Evolutionary conservation across 495 filamentous ascomycete genomes (phyloP).

Genomic region (Immersiella caudata): DNA sequence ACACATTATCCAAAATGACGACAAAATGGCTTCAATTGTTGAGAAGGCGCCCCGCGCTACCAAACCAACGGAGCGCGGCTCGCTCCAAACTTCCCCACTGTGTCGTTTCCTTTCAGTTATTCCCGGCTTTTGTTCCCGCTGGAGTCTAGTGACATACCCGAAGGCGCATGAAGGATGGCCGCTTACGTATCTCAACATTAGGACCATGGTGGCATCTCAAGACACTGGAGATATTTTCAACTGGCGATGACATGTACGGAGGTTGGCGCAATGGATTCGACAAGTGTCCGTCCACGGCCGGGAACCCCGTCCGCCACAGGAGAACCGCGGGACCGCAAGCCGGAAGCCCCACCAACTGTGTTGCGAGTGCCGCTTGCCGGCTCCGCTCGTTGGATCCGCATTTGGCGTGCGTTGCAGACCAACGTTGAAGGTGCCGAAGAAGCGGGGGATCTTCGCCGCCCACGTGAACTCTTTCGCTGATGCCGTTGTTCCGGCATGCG

Average conservation of each 20-base stretch:
- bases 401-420: constrained; percentile 13
- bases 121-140: background rate
- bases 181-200: background rate
- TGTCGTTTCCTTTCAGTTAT: background rate
- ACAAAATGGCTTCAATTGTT: background rate
- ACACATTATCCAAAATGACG: background rate
- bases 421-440: constrained; percentile 15
- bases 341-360: background rate
- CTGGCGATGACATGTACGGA: background rate
- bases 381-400: constrained; percentile 15
- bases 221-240: background rate
- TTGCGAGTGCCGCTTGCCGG: background rate
- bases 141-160: background rate
- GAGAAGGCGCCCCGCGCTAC: too few species aligned
- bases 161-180: background rate
- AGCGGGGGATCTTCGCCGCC: constrained; percentile 7
- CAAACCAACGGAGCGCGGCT: background rate
- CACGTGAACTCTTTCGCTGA: background rate
- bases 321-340: background rate
- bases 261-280: background rate
- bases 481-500: background rate
- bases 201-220: background rate
- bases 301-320: background rate
- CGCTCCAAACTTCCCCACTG: too few species aligned
- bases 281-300: background rate